Evolutionary conservation across 2,329 filamentous ascomycete genomes (phyloP).

Genomic region (Cytospora schulzeri): DNA sequence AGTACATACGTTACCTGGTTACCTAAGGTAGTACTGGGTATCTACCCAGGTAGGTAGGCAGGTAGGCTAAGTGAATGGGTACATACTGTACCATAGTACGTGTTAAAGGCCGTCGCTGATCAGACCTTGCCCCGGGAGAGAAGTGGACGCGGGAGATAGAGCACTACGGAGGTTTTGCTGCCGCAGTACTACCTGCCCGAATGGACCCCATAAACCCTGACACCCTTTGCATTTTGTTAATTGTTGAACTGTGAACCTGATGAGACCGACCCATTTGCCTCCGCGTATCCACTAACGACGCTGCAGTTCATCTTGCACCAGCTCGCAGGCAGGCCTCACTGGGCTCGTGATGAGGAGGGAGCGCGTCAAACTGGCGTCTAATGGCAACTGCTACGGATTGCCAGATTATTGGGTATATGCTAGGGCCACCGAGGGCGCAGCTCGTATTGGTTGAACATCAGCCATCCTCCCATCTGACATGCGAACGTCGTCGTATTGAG

Average conservation of each 20-base stretch:
- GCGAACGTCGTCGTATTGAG: slow-evolving; percentile 12
- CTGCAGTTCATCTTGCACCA: too few relatives aligned
- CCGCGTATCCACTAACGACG: not conserved
- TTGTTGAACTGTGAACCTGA: not conserved
- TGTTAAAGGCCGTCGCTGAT: too few relatives aligned
- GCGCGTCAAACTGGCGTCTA: not conserved
- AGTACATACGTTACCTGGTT: not conserved
- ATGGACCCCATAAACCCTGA: slow-evolving; percentile 7
- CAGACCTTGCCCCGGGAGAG: slow-evolving; percentile 6
- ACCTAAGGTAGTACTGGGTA: too few relatives aligned
- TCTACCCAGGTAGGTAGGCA: too few relatives aligned
- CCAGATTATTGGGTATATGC: slow-evolving; percentile 5
- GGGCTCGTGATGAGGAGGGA: not conserved
- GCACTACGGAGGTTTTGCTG: not conserved
- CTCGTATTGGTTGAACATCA: slow-evolving; percentile 17
- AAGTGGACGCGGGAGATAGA: slow-evolving; percentile 15
- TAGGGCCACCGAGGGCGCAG: slow-evolving; percentile 10
- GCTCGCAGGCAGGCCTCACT: not conserved
- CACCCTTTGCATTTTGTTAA: not conserved
- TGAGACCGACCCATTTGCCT: not conserved
- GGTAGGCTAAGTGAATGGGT: too few relatives aligned
- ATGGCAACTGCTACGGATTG: not conserved
- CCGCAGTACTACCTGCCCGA: slow-evolving; percentile 10
- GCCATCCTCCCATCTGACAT: slow-evolving; percentile 9
- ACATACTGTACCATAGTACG: too few relatives aligned